Conservation (phyloP, 2,329 filamentous ascomycete genomes). For the Waltergamsia citrina region DNA sequence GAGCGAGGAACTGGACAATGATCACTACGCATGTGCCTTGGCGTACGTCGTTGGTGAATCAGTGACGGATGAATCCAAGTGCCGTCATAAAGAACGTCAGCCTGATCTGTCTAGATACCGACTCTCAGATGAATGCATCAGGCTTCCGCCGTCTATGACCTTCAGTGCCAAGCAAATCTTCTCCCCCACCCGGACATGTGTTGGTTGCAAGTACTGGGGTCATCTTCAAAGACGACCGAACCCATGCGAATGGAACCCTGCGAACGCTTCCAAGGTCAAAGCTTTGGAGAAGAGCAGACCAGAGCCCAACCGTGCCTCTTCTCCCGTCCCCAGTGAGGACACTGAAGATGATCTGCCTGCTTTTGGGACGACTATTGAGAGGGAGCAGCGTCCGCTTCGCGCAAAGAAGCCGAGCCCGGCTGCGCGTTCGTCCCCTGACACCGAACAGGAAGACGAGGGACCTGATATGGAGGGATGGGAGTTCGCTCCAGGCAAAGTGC, state of each 20-base stretch:
- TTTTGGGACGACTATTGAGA: no score
- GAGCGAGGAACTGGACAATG: constrained; percentile 8
- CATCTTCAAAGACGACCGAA: constrained; percentile 13
- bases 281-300: background rate
- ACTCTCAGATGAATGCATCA: constrained; percentile 17
- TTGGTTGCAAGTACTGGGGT: constrained; percentile 19
- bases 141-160: constrained; percentile 11
- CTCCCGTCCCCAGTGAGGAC: background rate
- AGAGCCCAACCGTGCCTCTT: background rate
- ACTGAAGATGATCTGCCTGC: no score
- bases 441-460: background rate
- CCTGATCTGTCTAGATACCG: constrained; percentile 6
- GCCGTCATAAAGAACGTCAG: background rate
- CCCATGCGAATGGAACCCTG: constrained; percentile 13
- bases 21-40: constrained; percentile 17
- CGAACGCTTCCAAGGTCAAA: background rate
- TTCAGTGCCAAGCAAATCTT: constrained; percentile 10
- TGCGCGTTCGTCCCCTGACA: background rate
- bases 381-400: background rate
- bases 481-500: constrained; percentile 30
- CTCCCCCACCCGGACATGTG: constrained; percentile 13
- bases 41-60: constrained; percentile 20
- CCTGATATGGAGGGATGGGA: constrained; percentile 31
- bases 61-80: constrained; percentile 9
- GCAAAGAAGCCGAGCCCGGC: background rate